Evolutionary conservation across 495 filamentous ascomycete species (phyloP).

Genomic region (Aspergillus hancockii): DNA sequence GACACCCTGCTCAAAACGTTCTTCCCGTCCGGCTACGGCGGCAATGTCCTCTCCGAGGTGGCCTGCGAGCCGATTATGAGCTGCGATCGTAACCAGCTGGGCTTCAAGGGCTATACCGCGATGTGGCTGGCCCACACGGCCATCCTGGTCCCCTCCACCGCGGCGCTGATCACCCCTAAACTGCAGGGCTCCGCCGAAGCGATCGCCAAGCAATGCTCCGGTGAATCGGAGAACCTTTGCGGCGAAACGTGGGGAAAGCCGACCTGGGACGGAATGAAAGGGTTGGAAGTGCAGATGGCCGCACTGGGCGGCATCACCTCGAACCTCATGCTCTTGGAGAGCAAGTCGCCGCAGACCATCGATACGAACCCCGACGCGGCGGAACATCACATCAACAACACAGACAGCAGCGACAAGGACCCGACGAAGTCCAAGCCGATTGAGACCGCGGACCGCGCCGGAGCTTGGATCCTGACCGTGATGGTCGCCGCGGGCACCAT

Average conservation of each 20-base stretch:
- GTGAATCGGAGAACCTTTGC: slow-evolving; percentile 59
- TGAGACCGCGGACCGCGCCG: slow-evolving; percentile 56
- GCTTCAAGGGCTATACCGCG: slow-evolving; percentile 75
- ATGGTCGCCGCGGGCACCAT: slow-evolving; percentile 46
- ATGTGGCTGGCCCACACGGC: slow-evolving; percentile 74
- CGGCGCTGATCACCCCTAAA: slow-evolving; percentile 57
- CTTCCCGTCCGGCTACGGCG: slow-evolving; percentile 45
- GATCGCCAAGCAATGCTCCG: slow-evolving; percentile 63
- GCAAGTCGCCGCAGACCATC: slow-evolving; percentile 15
- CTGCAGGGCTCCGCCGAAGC: slow-evolving; percentile 62
- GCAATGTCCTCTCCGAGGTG: slow-evolving; percentile 63
- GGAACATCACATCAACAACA: slow-evolving; percentile 26
- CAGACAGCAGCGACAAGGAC: slow-evolving; percentile 25
- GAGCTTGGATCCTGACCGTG: slow-evolving; percentile 66
- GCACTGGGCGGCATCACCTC: slow-evolving; percentile 58
- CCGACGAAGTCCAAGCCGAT: slow-evolving; percentile 33
- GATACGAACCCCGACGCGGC: slow-evolving; percentile 19
- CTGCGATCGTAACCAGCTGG: slow-evolving; percentile 69
- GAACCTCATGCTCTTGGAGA: slow-evolving; percentile 22
- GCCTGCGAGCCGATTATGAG: slow-evolving; percentile 63
- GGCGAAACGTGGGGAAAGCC: slow-evolving; percentile 67
- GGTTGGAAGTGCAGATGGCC: slow-evolving; percentile 49
- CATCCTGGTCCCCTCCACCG: slow-evolving; percentile 59
- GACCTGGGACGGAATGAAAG: slow-evolving; percentile 61
- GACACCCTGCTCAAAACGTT: slow-evolving; percentile 52